Evolutionary conservation across 768 basidiomycete genomes (phyloP).

Genomic region (Lanmaoa pseudosensibilis): DNA sequence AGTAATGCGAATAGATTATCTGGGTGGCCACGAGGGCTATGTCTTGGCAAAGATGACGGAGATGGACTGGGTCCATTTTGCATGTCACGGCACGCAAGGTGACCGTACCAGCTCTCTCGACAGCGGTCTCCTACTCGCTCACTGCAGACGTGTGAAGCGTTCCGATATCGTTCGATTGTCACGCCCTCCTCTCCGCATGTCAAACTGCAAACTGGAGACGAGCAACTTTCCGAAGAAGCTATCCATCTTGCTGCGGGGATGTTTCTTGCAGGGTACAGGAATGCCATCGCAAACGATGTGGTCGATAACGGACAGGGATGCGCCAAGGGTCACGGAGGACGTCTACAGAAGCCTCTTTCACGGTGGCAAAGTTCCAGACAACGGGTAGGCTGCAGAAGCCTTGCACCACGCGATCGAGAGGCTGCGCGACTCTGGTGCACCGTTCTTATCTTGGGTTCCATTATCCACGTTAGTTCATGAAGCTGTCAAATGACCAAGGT

Average conservation of each 20-base stretch:
- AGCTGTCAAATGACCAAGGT: neutral
- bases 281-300: neutral
- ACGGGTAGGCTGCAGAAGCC: neutral
- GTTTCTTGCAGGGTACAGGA: slow-evolving; percentile 1
- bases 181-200: slow-evolving; percentile 1
- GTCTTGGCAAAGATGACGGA: neutral
- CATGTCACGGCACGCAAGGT: slow-evolving; percentile 33
- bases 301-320: slow-evolving; percentile 1
- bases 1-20: no score
- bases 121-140: slow-evolving; percentile 17
- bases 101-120: slow-evolving; percentile 18
- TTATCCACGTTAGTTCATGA: neutral
- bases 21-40: no score
- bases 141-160: neutral
- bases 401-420: neutral
- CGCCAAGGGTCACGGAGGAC: neutral
- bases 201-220: neutral
- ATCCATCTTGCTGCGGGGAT: neutral
- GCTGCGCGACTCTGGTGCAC: neutral
- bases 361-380: neutral
- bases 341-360: neutral
- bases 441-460: neutral
- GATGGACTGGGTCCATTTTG: slow-evolving; percentile 27
- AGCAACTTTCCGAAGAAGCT: neutral
- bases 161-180: neutral